Percentiles rank a stretch among this genome's conserved stretches.
These are phyloP conservation scores for Kernera saxatilis DNA, from an alignment of 345 rosid species.

Conservation along the genomic window DNA sequence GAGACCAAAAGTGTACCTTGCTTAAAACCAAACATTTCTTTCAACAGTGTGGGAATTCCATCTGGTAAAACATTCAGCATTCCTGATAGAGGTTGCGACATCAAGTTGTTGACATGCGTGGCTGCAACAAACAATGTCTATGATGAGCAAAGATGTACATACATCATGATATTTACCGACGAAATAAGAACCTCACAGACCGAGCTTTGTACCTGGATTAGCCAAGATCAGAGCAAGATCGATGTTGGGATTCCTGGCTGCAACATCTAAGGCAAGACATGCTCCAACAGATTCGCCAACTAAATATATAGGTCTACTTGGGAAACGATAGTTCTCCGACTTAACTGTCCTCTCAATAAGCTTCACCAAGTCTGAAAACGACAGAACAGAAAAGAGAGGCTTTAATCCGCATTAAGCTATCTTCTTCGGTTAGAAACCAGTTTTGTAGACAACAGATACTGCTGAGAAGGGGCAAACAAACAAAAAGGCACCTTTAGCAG, in stretches of 20 bases:
- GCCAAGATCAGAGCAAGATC: slow-evolving; percentile 50
- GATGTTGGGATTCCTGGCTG: slow-evolving; percentile 46
- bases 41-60: slow-evolving; percentile 30
- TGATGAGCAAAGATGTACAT: background rate
- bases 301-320: slow-evolving; percentile 54
- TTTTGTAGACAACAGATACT: background rate
- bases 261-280: slow-evolving; percentile 55
- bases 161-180: background rate
- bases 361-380: slow-evolving; percentile 44
- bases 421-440: background rate
- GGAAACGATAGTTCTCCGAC: slow-evolving; percentile 34
- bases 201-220: slow-evolving; percentile 44
- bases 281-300: slow-evolving; percentile 61
- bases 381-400: background rate
- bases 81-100: slow-evolving; percentile 35
- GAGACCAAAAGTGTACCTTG: background rate
- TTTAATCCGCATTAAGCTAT: background rate
- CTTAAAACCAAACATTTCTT: slow-evolving; percentile 30
- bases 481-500: slow-evolving; percentile 37
- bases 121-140: slow-evolving; percentile 27
- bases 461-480: background rate
- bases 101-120: slow-evolving; percentile 41
- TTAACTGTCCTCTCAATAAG: slow-evolving; percentile 43
- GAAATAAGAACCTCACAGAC: background rate
- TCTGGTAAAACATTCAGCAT: slow-evolving; percentile 40